Conservation (phyloP, 768 basidiomycete species). For the Favolaschia claudopus region DNA sequence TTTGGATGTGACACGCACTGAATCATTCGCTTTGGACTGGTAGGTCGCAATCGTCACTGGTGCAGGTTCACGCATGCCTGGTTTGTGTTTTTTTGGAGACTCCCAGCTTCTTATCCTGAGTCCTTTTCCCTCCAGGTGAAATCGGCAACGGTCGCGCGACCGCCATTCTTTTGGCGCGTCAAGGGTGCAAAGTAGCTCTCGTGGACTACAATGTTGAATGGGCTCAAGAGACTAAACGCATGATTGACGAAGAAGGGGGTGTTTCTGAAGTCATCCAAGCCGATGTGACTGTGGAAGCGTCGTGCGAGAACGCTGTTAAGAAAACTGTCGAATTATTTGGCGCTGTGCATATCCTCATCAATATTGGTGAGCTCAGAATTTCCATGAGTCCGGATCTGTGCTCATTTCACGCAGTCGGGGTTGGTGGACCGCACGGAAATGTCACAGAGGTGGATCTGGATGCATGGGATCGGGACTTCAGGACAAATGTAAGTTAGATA, state of each 20-base stretch:
- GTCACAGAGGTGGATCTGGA: conserved; percentile 48
- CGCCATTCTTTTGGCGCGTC: conserved; percentile 50
- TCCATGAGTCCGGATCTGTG: no score
- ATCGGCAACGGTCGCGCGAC: conserved; percentile 53
- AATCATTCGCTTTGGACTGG: conserved; percentile 32
- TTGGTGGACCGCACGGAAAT: conserved; percentile 44
- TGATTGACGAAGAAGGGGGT: conserved; percentile 49
- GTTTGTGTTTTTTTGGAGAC: conserved; percentile 1
- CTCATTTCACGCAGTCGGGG: conserved; percentile 38
- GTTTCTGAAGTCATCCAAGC: conserved; percentile 40
- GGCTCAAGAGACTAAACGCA: conserved; percentile 46
- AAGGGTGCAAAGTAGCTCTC: conserved; percentile 46
- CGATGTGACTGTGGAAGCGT: conserved; percentile 44
- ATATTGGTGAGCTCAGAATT: conserved; percentile 28
- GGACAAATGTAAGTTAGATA: conserved; percentile 20
- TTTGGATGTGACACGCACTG: background rate
- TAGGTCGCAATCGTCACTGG: conserved; percentile 52
- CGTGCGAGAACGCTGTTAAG: conserved; percentile 47
- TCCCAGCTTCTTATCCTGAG: background rate
- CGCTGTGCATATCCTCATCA: conserved; percentile 51
- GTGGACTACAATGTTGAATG: conserved; percentile 45
- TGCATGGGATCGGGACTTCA: conserved; percentile 39
- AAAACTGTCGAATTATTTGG: conserved; percentile 42
- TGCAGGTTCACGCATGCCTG: conserved; percentile 46
- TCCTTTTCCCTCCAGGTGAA: conserved; percentile 6